Conservation (phyloP, 2,329 filamentous ascomycete genomes). For the Fusarium haematococcum region DNA sequence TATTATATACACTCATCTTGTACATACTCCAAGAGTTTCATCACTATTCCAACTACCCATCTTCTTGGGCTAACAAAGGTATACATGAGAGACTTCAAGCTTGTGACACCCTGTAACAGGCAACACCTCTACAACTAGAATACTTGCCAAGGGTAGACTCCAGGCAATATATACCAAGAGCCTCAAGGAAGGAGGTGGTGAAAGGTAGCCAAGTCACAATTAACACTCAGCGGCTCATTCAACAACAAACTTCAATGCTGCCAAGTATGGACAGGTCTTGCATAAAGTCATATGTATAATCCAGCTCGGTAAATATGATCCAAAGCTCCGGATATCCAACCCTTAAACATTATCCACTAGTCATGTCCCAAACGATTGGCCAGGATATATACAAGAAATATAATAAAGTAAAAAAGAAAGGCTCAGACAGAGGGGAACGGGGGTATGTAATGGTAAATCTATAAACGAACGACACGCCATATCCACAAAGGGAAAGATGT, state of each 20-base stretch:
- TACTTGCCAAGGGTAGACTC: no score
- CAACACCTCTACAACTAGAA: background rate
- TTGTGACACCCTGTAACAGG: background rate
- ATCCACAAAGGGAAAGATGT: conserved; percentile 7
- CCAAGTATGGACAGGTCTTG: background rate
- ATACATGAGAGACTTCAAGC: background rate
- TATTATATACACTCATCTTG: background rate
- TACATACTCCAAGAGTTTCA: background rate
- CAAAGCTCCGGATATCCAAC: conserved; percentile 24
- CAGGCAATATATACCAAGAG: no score
- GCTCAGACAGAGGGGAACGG: conserved; percentile 22
- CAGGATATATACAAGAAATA: conserved; percentile 24
- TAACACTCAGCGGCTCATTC: background rate
- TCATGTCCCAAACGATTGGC: conserved; percentile 33
- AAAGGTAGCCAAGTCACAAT: no score
- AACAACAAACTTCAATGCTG: background rate
- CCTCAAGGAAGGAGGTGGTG: no score
- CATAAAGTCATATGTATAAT: conserved; percentile 21
- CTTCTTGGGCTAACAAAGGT: background rate
- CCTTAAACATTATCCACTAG: conserved; percentile 39
- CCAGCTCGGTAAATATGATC: conserved; percentile 1
- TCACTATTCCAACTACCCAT: background rate
- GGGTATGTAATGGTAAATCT: conserved; percentile 32
- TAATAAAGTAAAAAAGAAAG: conserved; percentile 2
- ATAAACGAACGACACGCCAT: conserved; percentile 32